A percentile compares a stretch with the other conserved stretches of the same genome.
Conservation (phyloP, 257 asterid genomes). For the Pogostemon cablin region DNA sequence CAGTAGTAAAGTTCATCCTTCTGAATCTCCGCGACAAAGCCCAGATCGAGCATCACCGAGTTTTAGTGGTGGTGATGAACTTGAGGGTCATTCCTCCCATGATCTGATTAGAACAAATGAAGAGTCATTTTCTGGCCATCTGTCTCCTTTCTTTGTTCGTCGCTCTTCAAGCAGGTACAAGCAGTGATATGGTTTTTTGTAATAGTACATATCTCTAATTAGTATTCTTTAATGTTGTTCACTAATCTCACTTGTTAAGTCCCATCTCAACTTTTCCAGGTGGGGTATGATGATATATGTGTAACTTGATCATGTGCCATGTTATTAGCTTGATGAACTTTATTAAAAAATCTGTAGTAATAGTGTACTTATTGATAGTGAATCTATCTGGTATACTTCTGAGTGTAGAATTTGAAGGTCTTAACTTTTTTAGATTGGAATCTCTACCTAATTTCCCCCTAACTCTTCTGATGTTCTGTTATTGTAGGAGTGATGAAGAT, state of each 20-base stretch:
- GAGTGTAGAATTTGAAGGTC: not conserved
- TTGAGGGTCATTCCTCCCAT: slow-evolving; percentile 51
- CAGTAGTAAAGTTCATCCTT: slow-evolving; percentile 64
- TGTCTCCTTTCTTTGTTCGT: slow-evolving; percentile 45
- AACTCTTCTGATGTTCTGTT: slow-evolving; percentile 10
- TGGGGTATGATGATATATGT: not conserved
- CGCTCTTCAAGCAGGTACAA: slow-evolving; percentile 67
- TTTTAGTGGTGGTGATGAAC: slow-evolving; percentile 54
- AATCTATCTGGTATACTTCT: not conserved
- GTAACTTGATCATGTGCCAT: slow-evolving; percentile 2
- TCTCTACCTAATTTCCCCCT: not conserved
- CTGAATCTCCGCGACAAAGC: slow-evolving; percentile 71
- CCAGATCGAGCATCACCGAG: slow-evolving; percentile 71
- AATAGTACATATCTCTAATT: not conserved
- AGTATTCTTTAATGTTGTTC: not conserved
- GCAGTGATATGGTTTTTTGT: not conserved
- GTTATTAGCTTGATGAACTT: slow-evolving; percentile 15
- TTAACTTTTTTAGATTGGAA: not conserved
- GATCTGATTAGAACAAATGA: slow-evolving; percentile 46
- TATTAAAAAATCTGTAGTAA: not conserved
- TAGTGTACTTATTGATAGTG: not conserved
- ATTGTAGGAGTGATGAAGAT: slow-evolving; percentile 18
- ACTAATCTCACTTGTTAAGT: not conserved
- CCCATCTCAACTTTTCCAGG: not conserved
- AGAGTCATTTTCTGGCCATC: slow-evolving; percentile 44